Evolutionary conservation across 169 alveolate genomes (phyloP).

Genomic region (Plasmodium chabaudi): DNA sequence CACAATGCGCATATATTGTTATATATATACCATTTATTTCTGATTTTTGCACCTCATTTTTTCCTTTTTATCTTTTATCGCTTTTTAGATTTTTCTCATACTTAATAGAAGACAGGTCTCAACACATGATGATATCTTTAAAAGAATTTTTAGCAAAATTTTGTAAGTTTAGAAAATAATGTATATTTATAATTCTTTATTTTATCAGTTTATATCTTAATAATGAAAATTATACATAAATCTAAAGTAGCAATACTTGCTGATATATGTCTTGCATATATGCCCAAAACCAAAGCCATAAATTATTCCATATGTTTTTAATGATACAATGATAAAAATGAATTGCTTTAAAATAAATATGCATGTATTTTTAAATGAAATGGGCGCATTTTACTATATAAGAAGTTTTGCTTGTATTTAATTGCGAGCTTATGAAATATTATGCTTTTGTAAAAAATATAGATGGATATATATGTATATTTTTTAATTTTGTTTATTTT

Average conservation of each 20-base stretch:
- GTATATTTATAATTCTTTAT: neutral
- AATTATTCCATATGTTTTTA: too few relatives aligned
- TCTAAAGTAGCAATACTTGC: too few relatives aligned
- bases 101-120: conserved; percentile 85
- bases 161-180: conserved; percentile 32
- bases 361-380: too few relatives aligned
- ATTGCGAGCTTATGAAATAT: too few relatives aligned
- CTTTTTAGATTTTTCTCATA: conserved; percentile 77
- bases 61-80: neutral
- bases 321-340: too few relatives aligned
- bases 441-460: neutral
- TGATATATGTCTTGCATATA: too few relatives aligned
- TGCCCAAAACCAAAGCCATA: too few relatives aligned
- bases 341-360: too few relatives aligned
- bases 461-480: conserved; percentile 20
- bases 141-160: conserved; percentile 81
- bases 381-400: too few relatives aligned
- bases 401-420: too few relatives aligned
- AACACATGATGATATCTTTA: conserved; percentile 86
- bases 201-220: too few relatives aligned
- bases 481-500: neutral
- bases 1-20: conserved; percentile 7
- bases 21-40: conserved; percentile 14
- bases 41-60: neutral
- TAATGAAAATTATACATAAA: neutral